Percentiles rank a stretch among this genome's conserved stretches.
Evolutionary conservation across 768 basidiomycete species (phyloP).

Genomic region (Lactarius hatsudake): DNA sequence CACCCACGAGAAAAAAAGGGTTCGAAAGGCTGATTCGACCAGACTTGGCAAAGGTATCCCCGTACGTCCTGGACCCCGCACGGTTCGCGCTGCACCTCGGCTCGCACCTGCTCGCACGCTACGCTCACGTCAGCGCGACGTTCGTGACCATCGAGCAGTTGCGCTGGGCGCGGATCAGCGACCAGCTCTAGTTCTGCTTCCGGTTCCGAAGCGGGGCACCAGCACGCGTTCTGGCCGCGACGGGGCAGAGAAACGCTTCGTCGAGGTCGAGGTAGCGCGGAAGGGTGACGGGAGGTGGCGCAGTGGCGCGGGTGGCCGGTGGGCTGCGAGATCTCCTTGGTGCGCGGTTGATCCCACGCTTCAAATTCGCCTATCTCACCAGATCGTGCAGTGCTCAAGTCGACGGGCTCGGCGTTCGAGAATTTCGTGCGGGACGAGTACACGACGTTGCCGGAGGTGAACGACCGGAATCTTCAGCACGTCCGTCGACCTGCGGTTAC

Average conservation of each 20-base stretch:
- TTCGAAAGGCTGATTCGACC: not conserved
- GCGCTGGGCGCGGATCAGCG: conserved; percentile 77
- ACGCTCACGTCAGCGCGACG: conserved; percentile 69
- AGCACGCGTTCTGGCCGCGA: conserved; percentile 85
- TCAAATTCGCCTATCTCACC: not conserved
- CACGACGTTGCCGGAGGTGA: conserved; percentile 80
- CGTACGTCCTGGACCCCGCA: conserved; percentile 79
- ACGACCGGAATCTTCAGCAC: conserved; percentile 92
- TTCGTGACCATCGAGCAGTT: conserved; percentile 74
- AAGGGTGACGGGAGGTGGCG: conserved; percentile 4
- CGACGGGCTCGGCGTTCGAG: conserved; percentile 82
- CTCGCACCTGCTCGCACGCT: conserved; percentile 76
- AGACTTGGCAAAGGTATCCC: conserved; percentile 88
- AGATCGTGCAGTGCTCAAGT: conserved; percentile 69
- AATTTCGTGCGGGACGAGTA: conserved; percentile 81
- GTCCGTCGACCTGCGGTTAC: conserved; percentile 74
- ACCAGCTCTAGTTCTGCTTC: conserved; percentile 31
- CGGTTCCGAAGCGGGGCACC: conserved; percentile 50
- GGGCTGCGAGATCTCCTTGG: conserved; percentile 82
- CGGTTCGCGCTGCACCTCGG: conserved; percentile 86
- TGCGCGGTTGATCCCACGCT: conserved; percentile 35
- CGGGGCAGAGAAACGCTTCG: conserved; percentile 82
- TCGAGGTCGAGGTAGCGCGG: conserved; percentile 50
- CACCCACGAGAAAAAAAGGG: not conserved
- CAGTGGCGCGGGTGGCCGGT: conserved; percentile 30